These are phyloP conservation scores for Gaeumannomyces sp. DNA, from an alignment of 2,329 filamentous ascomycete genomes.

Conservation along the genomic window DNA sequence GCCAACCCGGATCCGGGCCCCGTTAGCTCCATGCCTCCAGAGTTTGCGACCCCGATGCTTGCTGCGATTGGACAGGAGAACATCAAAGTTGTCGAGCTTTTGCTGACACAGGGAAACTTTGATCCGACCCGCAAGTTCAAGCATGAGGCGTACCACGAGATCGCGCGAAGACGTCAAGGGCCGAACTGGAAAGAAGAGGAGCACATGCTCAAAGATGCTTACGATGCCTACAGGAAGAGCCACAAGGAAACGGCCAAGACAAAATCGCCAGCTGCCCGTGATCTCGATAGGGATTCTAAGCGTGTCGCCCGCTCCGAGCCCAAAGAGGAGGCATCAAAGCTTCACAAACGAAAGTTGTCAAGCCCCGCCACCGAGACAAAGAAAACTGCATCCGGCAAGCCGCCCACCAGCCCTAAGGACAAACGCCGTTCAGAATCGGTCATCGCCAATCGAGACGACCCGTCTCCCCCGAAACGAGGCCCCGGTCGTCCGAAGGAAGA, in stretches of 20 bases:
- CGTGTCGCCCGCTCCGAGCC: conserved; percentile 36
- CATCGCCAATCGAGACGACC: conserved; percentile 39
- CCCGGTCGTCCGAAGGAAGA: conserved; percentile 51
- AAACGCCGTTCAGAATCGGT: conserved; percentile 40
- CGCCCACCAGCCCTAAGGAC: conserved; percentile 39
- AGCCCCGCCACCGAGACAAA: conserved; percentile 45
- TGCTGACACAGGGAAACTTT: conserved; percentile 71
- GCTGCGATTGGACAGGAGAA: conserved; percentile 89
- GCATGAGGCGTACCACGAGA: conserved; percentile 78
- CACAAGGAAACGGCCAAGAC: conserved; percentile 42
- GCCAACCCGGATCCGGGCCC: conserved; percentile 64
- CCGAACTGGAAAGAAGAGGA: conserved; percentile 88
- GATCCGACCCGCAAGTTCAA: conserved; percentile 74
- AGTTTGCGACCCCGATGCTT: conserved; percentile 86
- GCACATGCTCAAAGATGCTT: conserved; percentile 70
- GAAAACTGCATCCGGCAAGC: conserved; percentile 30
- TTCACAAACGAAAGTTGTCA: conserved; percentile 39
- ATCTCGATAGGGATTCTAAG: conserved; percentile 36
- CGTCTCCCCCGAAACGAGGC: conserved; percentile 42
- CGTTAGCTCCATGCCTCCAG: conserved; percentile 51
- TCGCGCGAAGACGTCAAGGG: conserved; percentile 75
- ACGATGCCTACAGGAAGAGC: conserved; percentile 55
- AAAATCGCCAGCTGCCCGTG: conserved; percentile 43
- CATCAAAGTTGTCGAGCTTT: conserved; percentile 73
- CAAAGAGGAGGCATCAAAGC: conserved; percentile 34